Percentiles rank a stretch among this genome's conserved stretches.
phyloP scores from a whole-genome alignment of 2,329 filamentous ascomycete species.

The Aschersonia sp. region DNA sequence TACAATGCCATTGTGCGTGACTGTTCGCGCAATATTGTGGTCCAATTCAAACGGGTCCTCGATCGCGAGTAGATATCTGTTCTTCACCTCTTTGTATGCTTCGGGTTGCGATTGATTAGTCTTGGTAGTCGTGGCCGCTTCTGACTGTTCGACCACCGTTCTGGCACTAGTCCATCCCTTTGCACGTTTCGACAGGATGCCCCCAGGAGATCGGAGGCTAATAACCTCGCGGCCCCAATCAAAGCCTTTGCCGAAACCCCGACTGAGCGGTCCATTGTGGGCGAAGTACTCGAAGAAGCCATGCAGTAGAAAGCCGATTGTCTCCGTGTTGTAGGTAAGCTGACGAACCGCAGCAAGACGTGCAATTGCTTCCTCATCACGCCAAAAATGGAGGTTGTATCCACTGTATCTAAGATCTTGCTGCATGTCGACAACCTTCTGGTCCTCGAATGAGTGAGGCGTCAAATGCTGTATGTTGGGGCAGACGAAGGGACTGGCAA shows the following conservation, averaged over 20 bases:
- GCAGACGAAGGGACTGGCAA: constrained; percentile 66
- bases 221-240: constrained; percentile 71
- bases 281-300: constrained; percentile 87
- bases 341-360: constrained; percentile 40
- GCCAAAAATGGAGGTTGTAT: constrained; percentile 63
- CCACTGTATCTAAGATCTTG: constrained; percentile 37
- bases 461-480: constrained; percentile 62
- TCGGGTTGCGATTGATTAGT: too few relatives aligned
- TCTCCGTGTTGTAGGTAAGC: constrained; percentile 54
- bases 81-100: constrained; percentile 52
- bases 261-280: constrained; percentile 39
- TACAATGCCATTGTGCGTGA: constrained; percentile 69
- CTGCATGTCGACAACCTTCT: constrained; percentile 10
- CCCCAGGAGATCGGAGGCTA: constrained; percentile 58
- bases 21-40: constrained; percentile 79
- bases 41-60: constrained; percentile 83
- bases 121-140: constrained; percentile 6
- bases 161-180: constrained; percentile 83
- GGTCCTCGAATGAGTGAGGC: constrained; percentile 22
- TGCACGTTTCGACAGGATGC: constrained; percentile 55
- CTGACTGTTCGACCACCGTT: constrained; percentile 44
- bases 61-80: constrained; percentile 76
- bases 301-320: constrained; percentile 55
- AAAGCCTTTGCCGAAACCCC: constrained; percentile 43
- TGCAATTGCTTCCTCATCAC: constrained; percentile 55